Base-by-base conservation (phyloP, 305 asterid genomes). In the Fraxinus greggii region DNA sequence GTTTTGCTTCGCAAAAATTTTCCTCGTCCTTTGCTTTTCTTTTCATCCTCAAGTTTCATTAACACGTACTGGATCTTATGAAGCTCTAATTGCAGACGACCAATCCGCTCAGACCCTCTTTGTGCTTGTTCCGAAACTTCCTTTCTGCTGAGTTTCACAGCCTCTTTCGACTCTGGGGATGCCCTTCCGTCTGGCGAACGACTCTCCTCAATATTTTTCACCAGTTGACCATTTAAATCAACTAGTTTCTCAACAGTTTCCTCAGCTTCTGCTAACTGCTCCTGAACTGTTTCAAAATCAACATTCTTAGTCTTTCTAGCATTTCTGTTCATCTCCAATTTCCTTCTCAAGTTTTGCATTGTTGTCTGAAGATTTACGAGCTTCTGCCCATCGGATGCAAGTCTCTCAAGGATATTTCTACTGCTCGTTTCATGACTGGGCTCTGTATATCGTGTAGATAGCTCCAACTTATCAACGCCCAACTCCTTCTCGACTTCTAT, bases 211-310 rank as follows among this genome's bases (percentile, higher is more conserved):
- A 92, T 82, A 40, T 78, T 90, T 82, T 82, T 91, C 84, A 88
- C 88, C 42, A 94, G 80, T 56, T 89, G 86, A 13, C 90, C 86
- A 10, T 96, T 96, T 86, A 94, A 81, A 76, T 94, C 95, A 83
- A 87, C 91, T 26, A 96, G 87, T 84, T 89, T 84, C 15, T 78
- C 79, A 0, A 93, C 89, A 0, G 94, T 91, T 83, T 93, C 99
- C 86, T 96, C 98, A 0, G 97, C 97, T 86, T 96, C 98, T 35
- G 89, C 84, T 24, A 96, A 56, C 94, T 96, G 99, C 76, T 94
- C 98, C 40, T 92, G 87, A 6, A 96, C 95, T 3, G 94, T 94
- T 69, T 91, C 98, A 74, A 90, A 83, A 79, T 94, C 97, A 6
- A 92, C 87, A 54, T 84, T 90, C 85, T 89, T 89, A 5, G 83